Conservation (phyloP, 1,284 basidiomycete genomes). For the Apiotrichum siamense region DNA sequence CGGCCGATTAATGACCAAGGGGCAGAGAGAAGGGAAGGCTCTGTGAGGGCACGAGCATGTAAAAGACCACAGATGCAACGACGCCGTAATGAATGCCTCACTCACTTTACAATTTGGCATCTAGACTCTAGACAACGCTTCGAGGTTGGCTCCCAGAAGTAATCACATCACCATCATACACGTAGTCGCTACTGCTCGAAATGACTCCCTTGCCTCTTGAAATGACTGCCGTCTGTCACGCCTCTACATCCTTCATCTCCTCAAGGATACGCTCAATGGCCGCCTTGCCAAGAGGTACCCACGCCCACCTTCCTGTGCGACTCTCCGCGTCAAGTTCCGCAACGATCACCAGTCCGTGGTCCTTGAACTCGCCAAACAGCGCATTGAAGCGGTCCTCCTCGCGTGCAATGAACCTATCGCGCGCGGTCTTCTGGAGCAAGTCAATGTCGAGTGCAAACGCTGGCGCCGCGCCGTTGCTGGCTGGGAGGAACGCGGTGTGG, state of each 20-base stretch:
- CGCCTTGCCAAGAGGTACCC: conserved; percentile 75
- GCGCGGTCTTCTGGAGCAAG: conserved; percentile 37
- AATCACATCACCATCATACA: too few species aligned
- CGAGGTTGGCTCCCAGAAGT: too few species aligned
- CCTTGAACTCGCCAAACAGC: conserved; percentile 77
- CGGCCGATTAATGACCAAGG: too few species aligned
- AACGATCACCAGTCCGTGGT: conserved; percentile 71
- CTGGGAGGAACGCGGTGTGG: conserved; percentile 18
- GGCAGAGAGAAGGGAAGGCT: too few species aligned
- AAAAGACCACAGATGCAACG: too few species aligned
- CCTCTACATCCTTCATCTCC: conserved; percentile 30
- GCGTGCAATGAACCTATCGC: conserved; percentile 74
- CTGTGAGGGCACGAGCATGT: too few species aligned
- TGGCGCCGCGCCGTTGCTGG: conserved; percentile 31
- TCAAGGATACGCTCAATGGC: conserved; percentile 45
- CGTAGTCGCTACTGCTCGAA: too few species aligned
- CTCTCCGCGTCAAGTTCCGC: conserved; percentile 45
- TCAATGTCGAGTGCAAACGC: conserved; percentile 43
- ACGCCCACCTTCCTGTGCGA: conserved; percentile 53
- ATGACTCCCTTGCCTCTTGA: too few species aligned
- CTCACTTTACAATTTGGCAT: too few species aligned
- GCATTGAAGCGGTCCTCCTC: conserved; percentile 76
- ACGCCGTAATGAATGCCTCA: too few species aligned
- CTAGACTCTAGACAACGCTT: too few species aligned
- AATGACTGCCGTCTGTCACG: background rate